Percentiles rank a stretch among this genome's conserved stretches.
Evolutionary conservation across 2,329 filamentous ascomycete genomes (phyloP).

Genomic region (Phoma sp.): DNA sequence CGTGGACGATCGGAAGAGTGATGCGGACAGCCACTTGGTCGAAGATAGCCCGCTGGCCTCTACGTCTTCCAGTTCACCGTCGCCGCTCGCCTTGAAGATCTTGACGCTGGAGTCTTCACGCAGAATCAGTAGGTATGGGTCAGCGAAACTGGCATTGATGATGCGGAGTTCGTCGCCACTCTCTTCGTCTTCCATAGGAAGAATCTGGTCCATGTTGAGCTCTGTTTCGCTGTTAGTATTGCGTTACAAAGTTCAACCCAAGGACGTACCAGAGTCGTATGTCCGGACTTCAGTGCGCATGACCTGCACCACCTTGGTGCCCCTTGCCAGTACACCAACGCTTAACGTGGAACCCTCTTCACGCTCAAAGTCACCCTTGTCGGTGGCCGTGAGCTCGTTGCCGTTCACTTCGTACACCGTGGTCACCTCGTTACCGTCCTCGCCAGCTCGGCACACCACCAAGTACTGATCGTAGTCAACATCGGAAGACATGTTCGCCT

Average conservation of each 20-base stretch:
- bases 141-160: constrained; percentile 80
- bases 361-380: constrained; percentile 88
- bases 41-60: constrained; percentile 65
- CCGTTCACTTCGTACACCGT: constrained; percentile 79
- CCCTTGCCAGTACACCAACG: constrained; percentile 80
- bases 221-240: constrained; percentile 57
- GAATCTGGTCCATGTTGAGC: constrained; percentile 85
- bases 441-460: constrained; percentile 75
- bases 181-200: constrained; percentile 85
- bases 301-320: constrained; percentile 84
- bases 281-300: constrained; percentile 85
- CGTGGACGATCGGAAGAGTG: constrained; percentile 74
- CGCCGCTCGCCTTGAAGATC: constrained; percentile 78
- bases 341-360: constrained; percentile 87
- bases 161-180: constrained; percentile 81
- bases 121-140: constrained; percentile 83
- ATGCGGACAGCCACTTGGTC: constrained; percentile 82
- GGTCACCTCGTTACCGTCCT: constrained; percentile 74
- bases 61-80: constrained; percentile 84
- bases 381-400: constrained; percentile 74
- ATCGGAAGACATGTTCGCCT: constrained; percentile 52
- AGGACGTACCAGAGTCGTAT: constrained; percentile 80
- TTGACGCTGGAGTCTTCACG: constrained; percentile 83
- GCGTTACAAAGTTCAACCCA: not conserved
- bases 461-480: constrained; percentile 78